phyloP scores from a whole-genome alignment of 2,329 filamentous ascomycete species.

The Penicillium sp. region DNA sequence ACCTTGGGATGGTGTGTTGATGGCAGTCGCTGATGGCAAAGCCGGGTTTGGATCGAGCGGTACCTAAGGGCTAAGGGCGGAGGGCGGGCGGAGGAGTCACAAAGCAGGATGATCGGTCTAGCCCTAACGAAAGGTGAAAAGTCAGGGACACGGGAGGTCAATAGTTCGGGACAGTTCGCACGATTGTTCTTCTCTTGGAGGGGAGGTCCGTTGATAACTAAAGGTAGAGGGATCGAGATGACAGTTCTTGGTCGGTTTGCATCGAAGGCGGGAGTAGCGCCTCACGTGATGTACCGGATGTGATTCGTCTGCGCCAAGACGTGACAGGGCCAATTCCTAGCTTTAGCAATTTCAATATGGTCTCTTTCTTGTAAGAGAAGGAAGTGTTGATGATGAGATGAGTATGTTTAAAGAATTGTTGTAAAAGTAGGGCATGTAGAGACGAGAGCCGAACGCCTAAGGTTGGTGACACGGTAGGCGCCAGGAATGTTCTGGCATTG shows the following conservation, averaged over 20 bases:
- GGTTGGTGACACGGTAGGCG: not conserved
- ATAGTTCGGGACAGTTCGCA: slow-evolving; percentile 7
- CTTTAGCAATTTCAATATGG: not conserved
- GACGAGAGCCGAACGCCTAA: not conserved
- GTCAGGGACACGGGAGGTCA: slow-evolving; percentile 14
- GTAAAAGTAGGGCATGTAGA: not conserved
- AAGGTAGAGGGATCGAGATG: slow-evolving; percentile 23
- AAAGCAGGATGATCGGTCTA: slow-evolving; percentile 14
- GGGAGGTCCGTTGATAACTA: slow-evolving; percentile 6
- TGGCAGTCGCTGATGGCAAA: slow-evolving; percentile 5
- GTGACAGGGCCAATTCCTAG: not conserved
- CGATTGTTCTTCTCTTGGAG: slow-evolving; percentile 13
- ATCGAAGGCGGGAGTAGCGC: slow-evolving; percentile 37
- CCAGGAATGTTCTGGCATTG: not conserved
- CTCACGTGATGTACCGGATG: slow-evolving; percentile 30
- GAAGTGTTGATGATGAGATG: not conserved
- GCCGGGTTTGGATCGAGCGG: slow-evolving; percentile 19
- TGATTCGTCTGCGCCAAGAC: slow-evolving; percentile 31
- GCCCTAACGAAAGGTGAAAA: slow-evolving; percentile 1
- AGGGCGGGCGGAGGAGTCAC: slow-evolving; percentile 28
- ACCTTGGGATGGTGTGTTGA: slow-evolving; percentile 9
- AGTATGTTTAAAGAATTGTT: not conserved
- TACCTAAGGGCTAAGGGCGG: slow-evolving; percentile 24
- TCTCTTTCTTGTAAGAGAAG: not conserved
- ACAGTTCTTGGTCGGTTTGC: slow-evolving; percentile 35